Evolutionary conservation across 225 moss, liverwort and hornwort genomes (phyloP), one percentile per base, ranked within the genome.

Genomic region (Rhytidiadelphus loreus): DNA sequence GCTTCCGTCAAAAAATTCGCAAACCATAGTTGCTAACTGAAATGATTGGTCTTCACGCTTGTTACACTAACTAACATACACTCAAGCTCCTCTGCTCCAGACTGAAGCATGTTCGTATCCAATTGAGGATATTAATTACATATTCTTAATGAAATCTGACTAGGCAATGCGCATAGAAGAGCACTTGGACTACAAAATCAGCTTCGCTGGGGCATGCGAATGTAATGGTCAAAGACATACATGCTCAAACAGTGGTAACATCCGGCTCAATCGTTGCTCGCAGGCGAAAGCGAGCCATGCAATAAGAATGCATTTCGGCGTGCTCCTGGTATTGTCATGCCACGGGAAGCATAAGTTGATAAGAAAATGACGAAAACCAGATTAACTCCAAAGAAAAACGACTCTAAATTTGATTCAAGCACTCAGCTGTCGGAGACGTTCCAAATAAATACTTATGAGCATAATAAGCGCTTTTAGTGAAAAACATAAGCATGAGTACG

Each of bases 231-330:
- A 18, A 78, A 82, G 64, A 50, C 39, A 61, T 65, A 75, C 56
- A 81, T 60, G 77, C 70, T 89, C 82, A 93, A 74, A 92, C 56
- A 66, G 37, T 89, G 75, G 90, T 90, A 55, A 77, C 60, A 60
- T 95, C 94, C 46, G 90, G 90, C 72, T 96, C 96, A 83, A 95
- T 94, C 76, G 93, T 85, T n/a, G 93, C 93, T 26, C 95, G 91
- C 79, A 96, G 88, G 57, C 93, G 92, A 82, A 87, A 87, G 58
- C 93, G 94, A 77, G 90, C 89, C 93, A 96, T 89, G 92, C 92
- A 93, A 69, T 92, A 94, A n/a, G 93, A 95, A 83, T 96, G 84
- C 87, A 94, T 94, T 85, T 96, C 95, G 33, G 96, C 96, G 87
- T 95, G 94, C 85, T 96, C 96, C 95, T 96, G 91, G 77, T 81